These are phyloP conservation scores for Boletus insuetus DNA, from an alignment of 768 basidiomycete species.

Conservation along the genomic window DNA sequence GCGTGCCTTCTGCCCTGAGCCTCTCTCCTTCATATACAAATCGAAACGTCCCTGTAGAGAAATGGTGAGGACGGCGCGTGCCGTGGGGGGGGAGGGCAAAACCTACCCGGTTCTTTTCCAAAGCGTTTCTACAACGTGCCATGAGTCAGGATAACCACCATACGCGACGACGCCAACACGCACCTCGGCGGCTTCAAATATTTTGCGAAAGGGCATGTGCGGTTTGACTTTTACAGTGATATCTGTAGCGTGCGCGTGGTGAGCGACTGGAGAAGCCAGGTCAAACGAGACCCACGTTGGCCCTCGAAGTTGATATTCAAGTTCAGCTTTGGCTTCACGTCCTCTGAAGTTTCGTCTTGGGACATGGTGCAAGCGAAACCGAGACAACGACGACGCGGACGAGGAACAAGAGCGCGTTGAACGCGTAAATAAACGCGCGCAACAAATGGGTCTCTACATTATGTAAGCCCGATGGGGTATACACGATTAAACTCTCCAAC, in stretches of 20 bases:
- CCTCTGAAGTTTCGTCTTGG: slow-evolving; percentile 35
- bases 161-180: slow-evolving; percentile 13
- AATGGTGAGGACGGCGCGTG: not conserved
- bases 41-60: slow-evolving; percentile 53
- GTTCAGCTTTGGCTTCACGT: slow-evolving; percentile 71
- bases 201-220: slow-evolving; percentile 62
- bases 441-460: slow-evolving; percentile 9
- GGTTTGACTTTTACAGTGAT: slow-evolving; percentile 67
- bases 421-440: slow-evolving; percentile 19
- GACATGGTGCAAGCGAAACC: slow-evolving; percentile 18
- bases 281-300: slow-evolving; percentile 37
- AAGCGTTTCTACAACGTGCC: slow-evolving; percentile 49
- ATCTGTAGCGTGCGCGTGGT: slow-evolving; percentile 33
- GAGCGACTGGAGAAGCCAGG: not conserved
- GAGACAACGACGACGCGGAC: not conserved
- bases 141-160: not conserved
- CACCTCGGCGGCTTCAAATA: slow-evolving; percentile 68
- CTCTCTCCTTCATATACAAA: slow-evolving; percentile 58
- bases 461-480: slow-evolving; percentile 25
- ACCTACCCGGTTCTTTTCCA: slow-evolving; percentile 51
- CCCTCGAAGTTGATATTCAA: slow-evolving; percentile 57
- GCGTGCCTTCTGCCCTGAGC: slow-evolving; percentile 48
- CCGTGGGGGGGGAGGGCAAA: not conserved
- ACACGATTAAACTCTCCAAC: slow-evolving; percentile 9
- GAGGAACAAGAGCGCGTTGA: not conserved